phyloP scores from a whole-genome alignment of 805 yeast species.

The Teunomyces atbi region DNA sequence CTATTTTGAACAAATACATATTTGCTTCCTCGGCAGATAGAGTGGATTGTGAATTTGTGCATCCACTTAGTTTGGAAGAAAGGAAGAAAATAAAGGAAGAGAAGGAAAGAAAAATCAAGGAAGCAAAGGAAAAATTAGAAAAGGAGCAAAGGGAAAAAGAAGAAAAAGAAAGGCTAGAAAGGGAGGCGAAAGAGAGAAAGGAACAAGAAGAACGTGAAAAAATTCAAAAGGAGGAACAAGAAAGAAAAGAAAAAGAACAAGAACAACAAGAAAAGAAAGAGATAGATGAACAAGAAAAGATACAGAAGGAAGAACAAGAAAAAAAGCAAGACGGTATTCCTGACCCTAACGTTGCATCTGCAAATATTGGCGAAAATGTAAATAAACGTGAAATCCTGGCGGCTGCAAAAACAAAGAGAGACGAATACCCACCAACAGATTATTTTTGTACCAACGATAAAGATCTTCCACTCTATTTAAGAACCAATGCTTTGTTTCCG shows the following conservation, averaged over 20 bases:
- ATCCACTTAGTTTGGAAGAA: slow-evolving; percentile 13
- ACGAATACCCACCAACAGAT: slow-evolving; percentile 4
- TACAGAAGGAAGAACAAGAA: not conserved
- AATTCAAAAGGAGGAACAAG: slow-evolving; percentile 8
- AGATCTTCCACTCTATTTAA: slow-evolving; percentile 11
- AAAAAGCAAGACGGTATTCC: not conserved
- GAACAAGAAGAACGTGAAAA: slow-evolving; percentile 10
- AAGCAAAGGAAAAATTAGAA: slow-evolving; percentile 5
- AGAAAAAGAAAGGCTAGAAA: slow-evolving; percentile 7
- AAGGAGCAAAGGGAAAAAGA: slow-evolving; percentile 10
- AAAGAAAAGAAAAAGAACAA: slow-evolving; percentile 6
- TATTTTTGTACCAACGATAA: slow-evolving; percentile 20
- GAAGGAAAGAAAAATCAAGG: slow-evolving; percentile 7
- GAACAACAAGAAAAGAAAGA: not conserved
- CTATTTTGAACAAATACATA: slow-evolving; percentile 28
- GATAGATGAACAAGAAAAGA: not conserved
- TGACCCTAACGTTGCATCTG: not conserved
- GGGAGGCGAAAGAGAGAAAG: slow-evolving; percentile 9
- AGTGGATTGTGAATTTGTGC: slow-evolving; percentile 14
- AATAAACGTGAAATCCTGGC: slow-evolving; percentile 8
- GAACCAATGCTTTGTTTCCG: slow-evolving; percentile 18
- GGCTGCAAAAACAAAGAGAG: not conserved
- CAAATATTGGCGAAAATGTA: not conserved
- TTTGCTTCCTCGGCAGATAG: slow-evolving; percentile 8
- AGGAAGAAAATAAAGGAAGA: slow-evolving; percentile 7